Conservation (phyloP, 202 grass and related monocot genomes). For the Carex arenaria region DNA sequence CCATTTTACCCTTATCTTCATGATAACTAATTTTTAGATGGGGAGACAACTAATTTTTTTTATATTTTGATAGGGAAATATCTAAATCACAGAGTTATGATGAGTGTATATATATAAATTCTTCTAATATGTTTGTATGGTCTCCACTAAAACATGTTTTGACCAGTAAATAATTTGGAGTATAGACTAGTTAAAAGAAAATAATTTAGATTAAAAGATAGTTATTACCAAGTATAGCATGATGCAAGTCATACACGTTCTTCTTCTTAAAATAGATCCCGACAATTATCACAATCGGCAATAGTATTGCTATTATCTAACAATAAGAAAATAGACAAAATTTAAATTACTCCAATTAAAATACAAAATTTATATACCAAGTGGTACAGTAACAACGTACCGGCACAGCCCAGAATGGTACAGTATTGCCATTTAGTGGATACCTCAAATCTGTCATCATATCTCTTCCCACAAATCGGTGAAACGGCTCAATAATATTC, state of each 20-base stretch:
- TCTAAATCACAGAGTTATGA: too few species aligned
- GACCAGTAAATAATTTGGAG: background rate
- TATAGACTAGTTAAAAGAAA: background rate
- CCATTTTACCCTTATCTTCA: too few species aligned
- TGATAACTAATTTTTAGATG: too few species aligned
- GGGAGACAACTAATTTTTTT: too few species aligned
- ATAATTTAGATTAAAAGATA: background rate
- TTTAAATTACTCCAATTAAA: background rate
- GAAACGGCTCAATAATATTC: constrained; percentile 87
- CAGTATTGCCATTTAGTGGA: constrained; percentile 60
- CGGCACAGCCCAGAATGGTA: constrained; percentile 92
- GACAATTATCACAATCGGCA: constrained; percentile 47
- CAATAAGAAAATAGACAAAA: constrained; percentile 25
- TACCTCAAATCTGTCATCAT: constrained; percentile 86
- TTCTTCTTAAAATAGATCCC: constrained; percentile 78
- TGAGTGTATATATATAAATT: too few species aligned
- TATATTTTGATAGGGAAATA: too few species aligned
- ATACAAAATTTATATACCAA: background rate
- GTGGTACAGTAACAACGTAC: constrained; percentile 31
- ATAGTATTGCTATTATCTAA: constrained; percentile 57
- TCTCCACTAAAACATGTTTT: too few species aligned
- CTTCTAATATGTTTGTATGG: too few species aligned
- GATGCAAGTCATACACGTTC: constrained; percentile 90
- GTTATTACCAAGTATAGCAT: constrained; percentile 83
- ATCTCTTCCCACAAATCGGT: constrained; percentile 76